Evolutionary conservation across 768 basidiomycete genomes (phyloP).

Genomic region (Suillus plorans): DNA sequence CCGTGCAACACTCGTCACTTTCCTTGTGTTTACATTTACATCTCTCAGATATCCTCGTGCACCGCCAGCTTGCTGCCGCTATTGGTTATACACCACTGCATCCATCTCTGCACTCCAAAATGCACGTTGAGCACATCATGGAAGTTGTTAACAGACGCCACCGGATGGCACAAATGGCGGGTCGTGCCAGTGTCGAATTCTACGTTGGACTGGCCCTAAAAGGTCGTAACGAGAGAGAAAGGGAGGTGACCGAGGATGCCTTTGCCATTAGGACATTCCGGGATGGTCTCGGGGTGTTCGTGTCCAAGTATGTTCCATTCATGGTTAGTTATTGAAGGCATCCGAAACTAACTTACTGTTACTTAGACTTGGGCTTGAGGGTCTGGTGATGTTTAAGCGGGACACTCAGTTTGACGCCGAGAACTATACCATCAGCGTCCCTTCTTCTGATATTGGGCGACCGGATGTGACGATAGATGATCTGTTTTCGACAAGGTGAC

Average conservation of each 20-base stretch:
- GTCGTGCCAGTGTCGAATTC: conserved; percentile 94
- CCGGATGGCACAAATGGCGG: conserved; percentile 96
- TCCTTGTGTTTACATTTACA: not conserved
- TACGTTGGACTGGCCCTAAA: conserved; percentile 92
- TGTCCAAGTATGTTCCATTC: conserved; percentile 69
- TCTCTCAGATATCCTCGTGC: conserved; percentile 79
- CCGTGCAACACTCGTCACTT: not conserved
- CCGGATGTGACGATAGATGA: conserved; percentile 57
- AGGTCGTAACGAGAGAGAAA: conserved; percentile 49
- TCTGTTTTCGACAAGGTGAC: conserved; percentile 92
- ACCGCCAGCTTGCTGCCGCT: conserved; percentile 89
- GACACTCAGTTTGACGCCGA: conserved; percentile 90
- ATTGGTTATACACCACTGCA: conserved; percentile 85
- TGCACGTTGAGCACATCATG: conserved; percentile 82
- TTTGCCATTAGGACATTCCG: conserved; percentile 93
- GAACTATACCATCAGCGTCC: conserved; percentile 79
- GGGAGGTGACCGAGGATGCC: conserved; percentile 70
- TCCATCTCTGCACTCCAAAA: conserved; percentile 82
- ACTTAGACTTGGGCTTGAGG: too few relatives aligned
- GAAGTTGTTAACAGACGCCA: conserved; percentile 89
- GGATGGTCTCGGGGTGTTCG: conserved; percentile 96
- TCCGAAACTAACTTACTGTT: not conserved
- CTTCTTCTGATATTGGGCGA: conserved; percentile 30
- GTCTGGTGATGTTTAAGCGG: conserved; percentile 90
- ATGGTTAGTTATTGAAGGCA: not conserved